Percentiles rank a stretch among this genome's conserved stretches.
Conservation (phyloP, 2,329 filamentous ascomycete species). For the Calonectria fujianensis region DNA sequence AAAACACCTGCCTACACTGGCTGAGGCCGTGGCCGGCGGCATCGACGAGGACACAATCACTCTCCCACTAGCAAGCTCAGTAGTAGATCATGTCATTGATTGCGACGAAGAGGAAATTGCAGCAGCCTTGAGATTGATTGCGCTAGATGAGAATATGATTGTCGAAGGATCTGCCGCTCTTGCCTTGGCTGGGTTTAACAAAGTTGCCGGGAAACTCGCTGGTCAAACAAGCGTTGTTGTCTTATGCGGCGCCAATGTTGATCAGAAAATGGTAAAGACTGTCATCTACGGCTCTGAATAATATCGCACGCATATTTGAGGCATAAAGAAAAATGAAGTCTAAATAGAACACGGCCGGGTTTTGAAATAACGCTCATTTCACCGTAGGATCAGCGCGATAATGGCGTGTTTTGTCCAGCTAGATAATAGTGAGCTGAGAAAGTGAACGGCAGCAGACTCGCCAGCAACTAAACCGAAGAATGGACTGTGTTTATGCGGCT, state of each 20-base stretch:
- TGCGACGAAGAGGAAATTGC: constrained; percentile 2
- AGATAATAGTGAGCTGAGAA: too few species aligned
- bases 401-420: too few species aligned
- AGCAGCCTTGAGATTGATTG: neutral
- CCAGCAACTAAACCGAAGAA: too few species aligned
- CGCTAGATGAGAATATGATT: constrained; percentile 14
- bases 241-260: constrained; percentile 11
- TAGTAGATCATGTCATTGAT: constrained; percentile 13
- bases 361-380: too few species aligned
- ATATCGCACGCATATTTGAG: too few species aligned
- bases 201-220: neutral
- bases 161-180: constrained; percentile 10
- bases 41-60: constrained; percentile 19
- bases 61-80: neutral
- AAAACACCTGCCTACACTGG: neutral
- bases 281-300: neutral
- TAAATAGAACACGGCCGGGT: too few species aligned
- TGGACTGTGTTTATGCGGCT: too few species aligned
- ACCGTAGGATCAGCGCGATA: too few species aligned
- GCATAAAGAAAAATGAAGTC: too few species aligned
- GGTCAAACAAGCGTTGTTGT: constrained; percentile 9
- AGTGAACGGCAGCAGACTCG: too few species aligned
- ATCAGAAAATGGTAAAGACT: neutral
- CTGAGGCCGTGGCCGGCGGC: constrained; percentile 2
- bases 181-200: constrained; percentile 2